Base-by-base conservation (phyloP, 2,329 filamentous ascomycete genomes). In the Alternaria longipes region DNA sequence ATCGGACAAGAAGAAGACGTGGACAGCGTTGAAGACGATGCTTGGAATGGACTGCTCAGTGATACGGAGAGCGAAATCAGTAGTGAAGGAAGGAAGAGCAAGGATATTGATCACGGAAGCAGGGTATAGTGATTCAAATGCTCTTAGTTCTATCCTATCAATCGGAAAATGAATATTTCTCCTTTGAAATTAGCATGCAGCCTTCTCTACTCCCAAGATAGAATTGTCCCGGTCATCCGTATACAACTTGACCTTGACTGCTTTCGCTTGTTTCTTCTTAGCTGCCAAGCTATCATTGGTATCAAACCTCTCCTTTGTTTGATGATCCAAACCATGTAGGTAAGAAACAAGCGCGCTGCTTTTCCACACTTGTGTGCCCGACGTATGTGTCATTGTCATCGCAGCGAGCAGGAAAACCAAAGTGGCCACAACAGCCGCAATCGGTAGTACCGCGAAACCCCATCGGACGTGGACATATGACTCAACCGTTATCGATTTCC, bases 1-100 rank as follows among this genome's bases (percentile, higher is more conserved):
- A 56, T 32, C 32, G 47, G 60, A 40, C 66, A 54, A 34, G 60
- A 66, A 26, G 66, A 71, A 1, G 68, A 71, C 40, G 61, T 34
- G 14, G 69, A 71, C n/a, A 69, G 64, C 49, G 59, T 71, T 16
- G 67, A 71, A 32, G 72, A 74, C 38, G 70, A 69, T 16, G 72
- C 71, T 11, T 74, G 70, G 73, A 59, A 73, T 54, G 73, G 72
- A 7, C 59, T 78, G 32, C 58, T 78, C 64, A 75, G 70, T 45
- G 74, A 74, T 44, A 68, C 60, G 4, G 74, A 74, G 18, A 72
- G 64, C 53, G 67, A 75, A 3, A 62, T 64, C 4, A 70, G 68
- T 28, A 66, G 61, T 18, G 64, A 68, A 8, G 60, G 57, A 38
- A 58, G 63, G 41, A 70, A 65, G 54, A 75, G 70, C 28, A 73